Evolutionary conservation across 2,329 filamentous ascomycete species (phyloP).

Genomic region (Karstenula rhodostoma): DNA sequence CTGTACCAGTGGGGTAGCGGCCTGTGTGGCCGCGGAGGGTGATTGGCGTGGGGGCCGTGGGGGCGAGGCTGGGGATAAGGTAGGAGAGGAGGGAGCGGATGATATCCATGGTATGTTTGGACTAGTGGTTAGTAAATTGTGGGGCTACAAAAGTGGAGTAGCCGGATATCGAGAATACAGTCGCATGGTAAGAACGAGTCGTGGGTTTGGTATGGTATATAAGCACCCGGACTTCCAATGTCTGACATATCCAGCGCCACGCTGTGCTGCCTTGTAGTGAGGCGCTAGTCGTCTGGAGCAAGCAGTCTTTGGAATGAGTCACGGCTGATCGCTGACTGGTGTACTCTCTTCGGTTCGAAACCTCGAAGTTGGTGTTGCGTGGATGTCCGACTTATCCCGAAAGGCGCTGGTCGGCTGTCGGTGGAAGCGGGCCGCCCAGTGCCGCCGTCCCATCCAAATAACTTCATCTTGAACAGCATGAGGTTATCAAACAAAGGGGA

Average conservation of each 20-base stretch:
- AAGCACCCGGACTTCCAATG: neutral
- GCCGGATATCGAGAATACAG: neutral
- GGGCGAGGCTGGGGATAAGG: neutral
- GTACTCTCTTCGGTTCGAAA: neutral
- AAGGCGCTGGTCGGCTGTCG: conserved; percentile 3
- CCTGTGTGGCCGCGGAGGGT: neutral
- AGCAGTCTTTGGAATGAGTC: neutral
- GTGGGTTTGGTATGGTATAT: neutral
- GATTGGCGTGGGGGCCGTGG: neutral
- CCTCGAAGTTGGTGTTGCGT: neutral
- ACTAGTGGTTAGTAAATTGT: no score
- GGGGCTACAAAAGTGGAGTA: no score
- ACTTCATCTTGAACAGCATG: no score
- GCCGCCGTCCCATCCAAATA: neutral
- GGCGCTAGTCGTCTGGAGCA: neutral
- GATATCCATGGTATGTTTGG: neutral
- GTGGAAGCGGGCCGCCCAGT: neutral
- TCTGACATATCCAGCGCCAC: neutral
- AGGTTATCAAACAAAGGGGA: no score
- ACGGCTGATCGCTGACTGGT: neutral
- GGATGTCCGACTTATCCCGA: conserved; percentile 3
- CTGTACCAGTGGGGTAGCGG: conserved; percentile 32
- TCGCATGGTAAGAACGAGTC: neutral
- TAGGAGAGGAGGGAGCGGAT: conserved; percentile 3
- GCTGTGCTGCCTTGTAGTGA: neutral